These are phyloP conservation scores for Trichoderma guizhouense DNA, from an alignment of 2,329 filamentous ascomycete species.

Conservation along the genomic window DNA sequence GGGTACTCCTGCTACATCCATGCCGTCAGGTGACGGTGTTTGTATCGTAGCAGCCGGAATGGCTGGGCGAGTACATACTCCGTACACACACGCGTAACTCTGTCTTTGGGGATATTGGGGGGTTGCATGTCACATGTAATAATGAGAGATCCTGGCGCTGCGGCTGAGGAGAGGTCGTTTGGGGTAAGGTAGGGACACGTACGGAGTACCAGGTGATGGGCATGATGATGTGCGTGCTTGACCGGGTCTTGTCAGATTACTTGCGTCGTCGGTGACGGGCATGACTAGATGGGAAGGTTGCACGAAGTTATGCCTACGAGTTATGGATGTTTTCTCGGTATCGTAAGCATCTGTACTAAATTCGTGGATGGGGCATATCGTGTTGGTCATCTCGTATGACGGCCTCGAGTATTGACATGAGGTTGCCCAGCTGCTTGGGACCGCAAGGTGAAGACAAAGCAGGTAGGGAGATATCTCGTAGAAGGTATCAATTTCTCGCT, in stretches of 20 bases:
- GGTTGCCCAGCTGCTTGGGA: not conserved
- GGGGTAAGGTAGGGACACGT: not conserved
- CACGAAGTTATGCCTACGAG: not conserved
- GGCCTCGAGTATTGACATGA: not conserved
- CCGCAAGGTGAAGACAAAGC: no score
- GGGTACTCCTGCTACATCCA: not conserved
- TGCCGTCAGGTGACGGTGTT: not conserved
- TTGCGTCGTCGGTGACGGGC: not conserved
- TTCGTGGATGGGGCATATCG: not conserved
- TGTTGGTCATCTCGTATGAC: not conserved
- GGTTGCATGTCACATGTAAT: not conserved
- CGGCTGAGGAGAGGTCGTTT: not conserved
- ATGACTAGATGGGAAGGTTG: not conserved
- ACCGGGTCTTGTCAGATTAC: not conserved
- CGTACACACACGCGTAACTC: not conserved
- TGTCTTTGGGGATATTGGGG: not conserved
- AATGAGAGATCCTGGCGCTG: not conserved
- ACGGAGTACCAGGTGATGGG: not conserved
- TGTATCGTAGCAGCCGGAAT: not conserved
- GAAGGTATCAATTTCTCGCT: not conserved
- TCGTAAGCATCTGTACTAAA: not conserved
- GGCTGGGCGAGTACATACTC: not conserved
- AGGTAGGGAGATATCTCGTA: no score
- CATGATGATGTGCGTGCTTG: not conserved
- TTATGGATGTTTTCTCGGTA: not conserved